phyloP scores from a whole-genome alignment of 305 asterid genomes.

The Solanum hybrid region DNA sequence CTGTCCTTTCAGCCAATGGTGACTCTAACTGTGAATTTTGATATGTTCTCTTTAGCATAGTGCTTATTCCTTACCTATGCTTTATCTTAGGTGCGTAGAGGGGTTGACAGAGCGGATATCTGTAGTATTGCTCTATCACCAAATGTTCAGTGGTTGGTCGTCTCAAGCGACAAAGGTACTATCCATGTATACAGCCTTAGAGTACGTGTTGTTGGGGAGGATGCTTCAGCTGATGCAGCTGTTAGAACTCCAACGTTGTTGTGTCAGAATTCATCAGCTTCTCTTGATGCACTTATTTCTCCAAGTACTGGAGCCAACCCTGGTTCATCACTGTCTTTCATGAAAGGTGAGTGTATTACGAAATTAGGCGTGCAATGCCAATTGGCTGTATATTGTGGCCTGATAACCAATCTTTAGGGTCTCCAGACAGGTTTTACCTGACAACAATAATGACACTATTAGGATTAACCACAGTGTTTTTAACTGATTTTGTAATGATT shows the following conservation, averaged over 20 bases:
- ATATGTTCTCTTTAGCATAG: constrained; percentile 4
- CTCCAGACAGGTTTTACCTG: not conserved
- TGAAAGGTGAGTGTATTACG: constrained; percentile 56
- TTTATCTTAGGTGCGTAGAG: constrained; percentile 77
- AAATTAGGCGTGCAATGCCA: not conserved
- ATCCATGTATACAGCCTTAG: constrained; percentile 83
- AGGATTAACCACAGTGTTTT: not conserved
- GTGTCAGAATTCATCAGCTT: constrained; percentile 39
- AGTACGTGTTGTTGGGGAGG: constrained; percentile 68
- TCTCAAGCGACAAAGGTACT: constrained; percentile 89
- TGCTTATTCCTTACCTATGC: constrained; percentile 13
- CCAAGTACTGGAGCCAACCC: constrained; percentile 69
- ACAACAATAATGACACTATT: not conserved
- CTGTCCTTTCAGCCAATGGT: not conserved
- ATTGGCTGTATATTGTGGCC: constrained; percentile 7
- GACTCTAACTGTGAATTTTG: not conserved
- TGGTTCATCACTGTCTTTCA: constrained; percentile 78
- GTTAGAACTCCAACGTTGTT: constrained; percentile 34
- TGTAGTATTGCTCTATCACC: constrained; percentile 75
- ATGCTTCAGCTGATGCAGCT: constrained; percentile 41
- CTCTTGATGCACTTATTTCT: constrained; percentile 71
- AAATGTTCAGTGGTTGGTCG: constrained; percentile 83
- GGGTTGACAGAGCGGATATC: constrained; percentile 76
- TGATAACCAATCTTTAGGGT: not conserved
- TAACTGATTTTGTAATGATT: not conserved